A percentile compares a stretch with the other conserved stretches of the same genome.
Evolutionary conservation across 2,329 filamentous ascomycete species (phyloP).

Genomic region (Xylariaceae sp.): DNA sequence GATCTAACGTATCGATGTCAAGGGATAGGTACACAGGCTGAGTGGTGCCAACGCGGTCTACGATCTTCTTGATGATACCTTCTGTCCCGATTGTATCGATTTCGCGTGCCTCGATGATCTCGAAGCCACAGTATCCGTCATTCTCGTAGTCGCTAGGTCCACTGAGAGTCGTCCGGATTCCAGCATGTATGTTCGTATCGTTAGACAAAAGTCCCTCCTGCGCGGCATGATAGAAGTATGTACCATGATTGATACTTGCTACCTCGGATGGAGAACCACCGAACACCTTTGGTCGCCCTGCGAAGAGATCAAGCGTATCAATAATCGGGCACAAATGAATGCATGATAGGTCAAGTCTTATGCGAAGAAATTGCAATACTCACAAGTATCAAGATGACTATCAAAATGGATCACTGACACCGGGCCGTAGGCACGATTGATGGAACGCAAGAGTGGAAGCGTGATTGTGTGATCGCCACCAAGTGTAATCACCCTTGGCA

Average conservation of each 20-base stretch:
- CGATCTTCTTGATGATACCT: conserved; percentile 76
- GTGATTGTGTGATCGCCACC: conserved; percentile 62
- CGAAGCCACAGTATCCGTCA: conserved; percentile 79
- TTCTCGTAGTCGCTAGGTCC: conserved; percentile 80
- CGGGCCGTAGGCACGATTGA: conserved; percentile 58
- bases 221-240: conserved; percentile 81
- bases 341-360: neutral
- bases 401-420: conserved; percentile 61
- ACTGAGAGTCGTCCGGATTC: conserved; percentile 77
- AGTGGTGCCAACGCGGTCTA: conserved; percentile 67
- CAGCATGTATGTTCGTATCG: conserved; percentile 82
- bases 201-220: conserved; percentile 75
- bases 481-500: conserved; percentile 77
- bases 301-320: conserved; percentile 31
- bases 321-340: neutral
- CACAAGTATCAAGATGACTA: conserved; percentile 65
- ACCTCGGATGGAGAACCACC: conserved; percentile 74
- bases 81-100: conserved; percentile 51
- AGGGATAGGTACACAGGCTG: conserved; percentile 78
- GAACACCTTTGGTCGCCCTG: conserved; percentile 81
- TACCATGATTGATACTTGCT: conserved; percentile 80
- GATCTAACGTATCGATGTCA: conserved; percentile 85
- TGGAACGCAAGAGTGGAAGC: conserved; percentile 54
- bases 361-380: conserved; percentile 31
- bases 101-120: conserved; percentile 70